Conservation (phyloP, 345 rosid genomes). For the Syzygium jambos region DNA sequence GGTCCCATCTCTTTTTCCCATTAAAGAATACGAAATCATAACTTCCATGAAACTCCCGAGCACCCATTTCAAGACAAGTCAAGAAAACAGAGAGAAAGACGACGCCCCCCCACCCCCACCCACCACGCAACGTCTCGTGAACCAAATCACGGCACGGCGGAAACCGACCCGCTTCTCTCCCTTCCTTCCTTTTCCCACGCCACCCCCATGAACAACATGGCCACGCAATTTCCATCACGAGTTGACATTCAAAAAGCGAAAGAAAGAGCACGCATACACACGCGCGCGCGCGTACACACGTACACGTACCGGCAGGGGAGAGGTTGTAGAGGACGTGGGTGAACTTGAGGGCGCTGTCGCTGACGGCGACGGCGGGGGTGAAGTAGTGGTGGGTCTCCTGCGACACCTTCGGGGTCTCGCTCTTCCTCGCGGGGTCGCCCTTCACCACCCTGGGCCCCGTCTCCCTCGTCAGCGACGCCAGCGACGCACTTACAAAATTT, state of each 20-base stretch:
- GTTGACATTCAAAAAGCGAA: not conserved
- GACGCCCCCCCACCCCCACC: not conserved
- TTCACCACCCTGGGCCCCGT: constrained; percentile 80
- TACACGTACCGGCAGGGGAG: constrained; percentile 69
- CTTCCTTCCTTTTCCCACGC: too few relatives aligned
- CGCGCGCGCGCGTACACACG: too few relatives aligned
- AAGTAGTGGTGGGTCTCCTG: constrained; percentile 29
- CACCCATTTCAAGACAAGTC: not conserved
- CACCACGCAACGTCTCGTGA: not conserved
- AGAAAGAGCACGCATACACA: not conserved
- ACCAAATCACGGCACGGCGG: not conserved
- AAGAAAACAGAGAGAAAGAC: not conserved
- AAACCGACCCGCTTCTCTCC: not conserved
- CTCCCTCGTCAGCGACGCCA: constrained; percentile 88
- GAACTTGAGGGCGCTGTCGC: constrained; percentile 86
- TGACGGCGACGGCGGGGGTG: constrained; percentile 51
- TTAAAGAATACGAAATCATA: not conserved
- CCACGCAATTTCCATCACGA: not conserved
- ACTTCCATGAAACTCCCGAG: not conserved
- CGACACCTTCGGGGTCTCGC: constrained; percentile 26
- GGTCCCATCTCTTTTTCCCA: not conserved
- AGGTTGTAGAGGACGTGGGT: constrained; percentile 95
- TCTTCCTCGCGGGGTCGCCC: constrained; percentile 75
- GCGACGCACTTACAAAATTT: constrained; percentile 52
- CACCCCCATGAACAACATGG: not conserved